Conservation (phyloP, 2,329 filamentous ascomycete genomes). For the Monosporascus sp. region DNA sequence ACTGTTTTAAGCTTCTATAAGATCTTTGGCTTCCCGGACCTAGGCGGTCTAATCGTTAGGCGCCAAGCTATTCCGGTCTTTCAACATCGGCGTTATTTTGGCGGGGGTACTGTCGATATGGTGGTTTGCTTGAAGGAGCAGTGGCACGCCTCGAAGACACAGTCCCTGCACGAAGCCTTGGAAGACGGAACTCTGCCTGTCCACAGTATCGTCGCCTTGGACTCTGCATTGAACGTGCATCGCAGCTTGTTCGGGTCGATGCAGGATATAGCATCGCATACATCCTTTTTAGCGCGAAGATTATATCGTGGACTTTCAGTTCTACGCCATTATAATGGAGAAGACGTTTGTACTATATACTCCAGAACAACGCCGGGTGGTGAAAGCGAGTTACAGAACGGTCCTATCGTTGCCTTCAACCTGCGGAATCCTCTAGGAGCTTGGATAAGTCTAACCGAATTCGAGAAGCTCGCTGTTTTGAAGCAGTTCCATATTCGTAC, state of each 20-base stretch:
- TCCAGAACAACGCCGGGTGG: conserved; percentile 26
- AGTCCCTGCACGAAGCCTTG: conserved; percentile 69
- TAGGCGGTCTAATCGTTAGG: conserved; percentile 79
- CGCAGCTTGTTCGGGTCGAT: conserved; percentile 66
- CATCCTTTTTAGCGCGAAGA: conserved; percentile 54
- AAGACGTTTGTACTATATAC: conserved; percentile 63
- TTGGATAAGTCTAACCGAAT: conserved; percentile 77
- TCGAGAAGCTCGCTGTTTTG: conserved; percentile 78
- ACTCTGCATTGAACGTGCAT: conserved; percentile 68
- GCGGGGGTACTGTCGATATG: conserved; percentile 90
- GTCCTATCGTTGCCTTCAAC: conserved; percentile 82
- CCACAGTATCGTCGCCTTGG: conserved; percentile 82
- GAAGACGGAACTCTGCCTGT: conserved; percentile 91
- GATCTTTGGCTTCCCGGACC: conserved; percentile 93
- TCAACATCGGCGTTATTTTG: conserved; percentile 72
- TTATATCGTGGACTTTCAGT: conserved; percentile 53
- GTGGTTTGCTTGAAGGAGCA: conserved; percentile 70
- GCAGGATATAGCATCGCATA: conserved; percentile 64
- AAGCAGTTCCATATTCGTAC: conserved; percentile 81
- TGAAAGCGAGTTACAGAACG: conserved; percentile 39
- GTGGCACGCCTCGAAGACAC: conserved; percentile 76
- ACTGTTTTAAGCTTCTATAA: conserved; percentile 88
- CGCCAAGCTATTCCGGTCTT: conserved; percentile 63
- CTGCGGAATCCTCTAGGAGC: conserved; percentile 61
- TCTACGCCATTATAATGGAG: conserved; percentile 65